Evolutionary conservation across 2,329 filamentous ascomycete genomes (phyloP).

Genomic region (Pseudocercospora cruenta): DNA sequence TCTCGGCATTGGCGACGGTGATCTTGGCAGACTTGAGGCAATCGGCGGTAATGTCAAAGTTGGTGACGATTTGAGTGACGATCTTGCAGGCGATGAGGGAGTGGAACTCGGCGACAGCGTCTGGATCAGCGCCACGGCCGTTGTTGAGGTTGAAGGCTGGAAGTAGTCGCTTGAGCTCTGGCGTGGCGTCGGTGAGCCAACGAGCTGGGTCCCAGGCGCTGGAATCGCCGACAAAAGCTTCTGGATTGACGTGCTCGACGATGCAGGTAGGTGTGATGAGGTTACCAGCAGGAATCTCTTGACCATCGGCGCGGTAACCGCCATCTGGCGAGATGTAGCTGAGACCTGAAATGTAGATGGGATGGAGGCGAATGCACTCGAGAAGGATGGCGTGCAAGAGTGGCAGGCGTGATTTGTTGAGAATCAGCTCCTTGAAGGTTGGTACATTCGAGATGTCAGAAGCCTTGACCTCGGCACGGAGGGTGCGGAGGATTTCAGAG

Average conservation of each 20-base stretch:
- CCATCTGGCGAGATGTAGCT: constrained; percentile 15
- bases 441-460: constrained; percentile 6
- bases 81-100: constrained; percentile 13
- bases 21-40: constrained; percentile 2
- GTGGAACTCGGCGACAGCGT: constrained; percentile 11
- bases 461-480: constrained; percentile 23
- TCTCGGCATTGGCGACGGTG: not conserved
- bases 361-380: constrained; percentile 21
- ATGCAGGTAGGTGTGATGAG: not conserved
- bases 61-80: not conserved
- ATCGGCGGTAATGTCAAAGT: constrained; percentile 7
- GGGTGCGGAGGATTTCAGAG: constrained; percentile 18
- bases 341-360: constrained; percentile 10
- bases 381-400: constrained; percentile 24
- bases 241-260: constrained; percentile 6
- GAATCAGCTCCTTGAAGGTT: constrained; percentile 21
- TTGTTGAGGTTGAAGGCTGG: constrained; percentile 17
- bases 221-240: constrained; percentile 14
- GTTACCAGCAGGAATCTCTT: not conserved
- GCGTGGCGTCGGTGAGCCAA: constrained; percentile 1
- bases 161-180: constrained; percentile 14
- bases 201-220: constrained; percentile 13
- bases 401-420: constrained; percentile 16
- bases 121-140: not conserved
- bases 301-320: not conserved